phyloP scores from a whole-genome alignment of 129 eudicot genomes.

The Tanacetum coccineum region DNA sequence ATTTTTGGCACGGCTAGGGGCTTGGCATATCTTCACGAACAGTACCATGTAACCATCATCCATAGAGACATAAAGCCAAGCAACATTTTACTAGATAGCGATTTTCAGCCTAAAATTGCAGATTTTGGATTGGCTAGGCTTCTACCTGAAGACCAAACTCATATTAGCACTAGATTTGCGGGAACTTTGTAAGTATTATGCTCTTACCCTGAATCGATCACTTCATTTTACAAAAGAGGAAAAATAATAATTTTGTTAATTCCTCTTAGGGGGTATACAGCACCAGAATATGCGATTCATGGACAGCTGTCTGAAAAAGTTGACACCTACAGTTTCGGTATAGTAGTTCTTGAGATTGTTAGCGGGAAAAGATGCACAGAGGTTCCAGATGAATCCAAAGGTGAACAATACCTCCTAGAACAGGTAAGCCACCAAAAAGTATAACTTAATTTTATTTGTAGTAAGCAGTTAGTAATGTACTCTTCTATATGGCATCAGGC shows the following conservation, averaged over 20 bases:
- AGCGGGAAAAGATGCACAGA: slow-evolving; percentile 66
- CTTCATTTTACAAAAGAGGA: background rate
- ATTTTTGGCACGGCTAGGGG: slow-evolving; percentile 70
- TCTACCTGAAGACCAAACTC: slow-evolving; percentile 60
- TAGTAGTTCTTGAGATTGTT: slow-evolving; percentile 68
- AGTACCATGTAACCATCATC: slow-evolving; percentile 65
- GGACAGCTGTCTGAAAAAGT: slow-evolving; percentile 83
- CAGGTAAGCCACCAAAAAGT: slow-evolving; percentile 33
- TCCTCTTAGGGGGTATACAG: slow-evolving; percentile 66
- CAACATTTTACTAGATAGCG: slow-evolving; percentile 69
- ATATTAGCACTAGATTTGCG: slow-evolving; percentile 62
- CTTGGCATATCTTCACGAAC: slow-evolving; percentile 67
- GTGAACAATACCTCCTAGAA: slow-evolving; percentile 69
- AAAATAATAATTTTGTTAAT: background rate
- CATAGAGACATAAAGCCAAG: slow-evolving; percentile 78
- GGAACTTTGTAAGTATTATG: slow-evolving; percentile 63
- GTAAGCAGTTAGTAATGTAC: background rate
- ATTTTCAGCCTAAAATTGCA: slow-evolving; percentile 62
- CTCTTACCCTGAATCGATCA: background rate
- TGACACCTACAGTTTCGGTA: slow-evolving; percentile 74
- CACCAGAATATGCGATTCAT: slow-evolving; percentile 83
- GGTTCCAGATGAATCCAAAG: slow-evolving; percentile 31
- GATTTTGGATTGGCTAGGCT: slow-evolving; percentile 81
- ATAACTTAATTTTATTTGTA: background rate
- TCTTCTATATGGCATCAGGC: slow-evolving; percentile 35